phyloP scores from a whole-genome alignment of 2,329 filamentous ascomycete genomes.

The Monosporascus sp. region DNA sequence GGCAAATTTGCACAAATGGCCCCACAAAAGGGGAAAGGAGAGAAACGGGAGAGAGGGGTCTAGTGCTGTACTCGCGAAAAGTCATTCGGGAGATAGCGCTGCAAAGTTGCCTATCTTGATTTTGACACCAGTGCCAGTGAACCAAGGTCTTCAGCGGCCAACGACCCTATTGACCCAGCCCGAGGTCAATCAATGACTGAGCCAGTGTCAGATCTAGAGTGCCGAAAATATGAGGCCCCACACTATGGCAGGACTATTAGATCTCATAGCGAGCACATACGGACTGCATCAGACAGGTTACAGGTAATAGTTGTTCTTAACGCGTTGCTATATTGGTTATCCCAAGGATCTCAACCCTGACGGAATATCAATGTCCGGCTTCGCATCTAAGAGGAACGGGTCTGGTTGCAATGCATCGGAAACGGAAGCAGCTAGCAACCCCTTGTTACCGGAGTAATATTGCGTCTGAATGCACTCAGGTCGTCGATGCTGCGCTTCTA shows the following conservation, averaged over 20 bases:
- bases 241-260: no score
- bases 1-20: constrained; percentile 26
- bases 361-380: constrained; percentile 31
- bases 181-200: constrained; percentile 20
- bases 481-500: constrained; percentile 1
- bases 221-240: no score
- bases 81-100: constrained; percentile 31
- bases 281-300: constrained; percentile 14
- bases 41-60: constrained; percentile 26
- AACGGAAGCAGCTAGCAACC: constrained; percentile 7
- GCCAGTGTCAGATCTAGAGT: background rate
- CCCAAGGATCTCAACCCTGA: constrained; percentile 28
- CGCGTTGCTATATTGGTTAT: constrained; percentile 33
- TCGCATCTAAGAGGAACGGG: constrained; percentile 32
- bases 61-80: constrained; percentile 29
- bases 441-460: constrained; percentile 11
- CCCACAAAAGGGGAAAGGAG: constrained; percentile 32
- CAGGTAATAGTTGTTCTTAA: constrained; percentile 34
- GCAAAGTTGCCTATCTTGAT: constrained; percentile 28
- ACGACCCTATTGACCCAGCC: constrained; percentile 15
- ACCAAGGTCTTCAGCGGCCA: constrained; percentile 13
- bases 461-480: constrained; percentile 6
- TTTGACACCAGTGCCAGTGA: constrained; percentile 26
- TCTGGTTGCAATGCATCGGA: constrained; percentile 17
- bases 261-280: constrained; percentile 9